These are phyloP conservation scores for Amaranthus palmeri DNA, from an alignment of 148 eudicot species.

Conservation along the genomic window DNA sequence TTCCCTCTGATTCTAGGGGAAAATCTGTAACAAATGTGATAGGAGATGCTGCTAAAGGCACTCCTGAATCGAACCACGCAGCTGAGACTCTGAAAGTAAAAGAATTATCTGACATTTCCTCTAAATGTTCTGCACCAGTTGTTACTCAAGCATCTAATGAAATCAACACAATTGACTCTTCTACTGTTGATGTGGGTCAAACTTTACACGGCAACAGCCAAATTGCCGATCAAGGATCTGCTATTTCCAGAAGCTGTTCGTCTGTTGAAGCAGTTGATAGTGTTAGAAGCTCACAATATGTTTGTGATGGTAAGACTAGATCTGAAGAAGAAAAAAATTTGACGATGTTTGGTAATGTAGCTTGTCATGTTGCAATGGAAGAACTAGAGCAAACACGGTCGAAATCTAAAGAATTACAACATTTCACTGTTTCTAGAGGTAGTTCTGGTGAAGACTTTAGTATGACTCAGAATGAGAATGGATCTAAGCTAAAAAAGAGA, in stretches of 20 bases:
- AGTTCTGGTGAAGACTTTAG: conserved; percentile 16
- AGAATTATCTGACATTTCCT: conserved; percentile 46
- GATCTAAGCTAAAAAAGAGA: conserved; percentile 25
- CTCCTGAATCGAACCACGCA: conserved; percentile 24
- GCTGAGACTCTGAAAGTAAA: conserved; percentile 35
- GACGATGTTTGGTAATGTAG: conserved; percentile 20
- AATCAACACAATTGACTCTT: conserved; percentile 35
- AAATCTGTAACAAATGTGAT: conserved; percentile 35
- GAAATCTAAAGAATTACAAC: conserved; percentile 23
- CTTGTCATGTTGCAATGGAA: conserved; percentile 27
- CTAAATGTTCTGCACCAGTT: conserved; percentile 56
- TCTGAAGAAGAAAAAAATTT: conserved; percentile 29
- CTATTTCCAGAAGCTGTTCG: conserved; percentile 43
- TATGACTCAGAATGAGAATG: conserved; percentile 16
- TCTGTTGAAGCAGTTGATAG: conserved; percentile 45
- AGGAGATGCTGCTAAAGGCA: conserved; percentile 21
- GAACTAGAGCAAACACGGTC: conserved; percentile 33
- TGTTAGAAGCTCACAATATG: conserved; percentile 31
- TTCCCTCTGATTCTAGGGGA: conserved; percentile 57
- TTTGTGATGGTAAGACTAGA: conserved; percentile 21
- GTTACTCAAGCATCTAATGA: conserved; percentile 47
- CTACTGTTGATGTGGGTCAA: conserved; percentile 31
- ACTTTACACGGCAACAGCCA: conserved; percentile 20
- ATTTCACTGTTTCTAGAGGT: conserved; percentile 18
- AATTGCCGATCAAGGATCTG: conserved; percentile 53